These are phyloP conservation scores for Urostyla sp. DNA, from an alignment of 73 alveolate species.

Conservation along the genomic window DNA sequence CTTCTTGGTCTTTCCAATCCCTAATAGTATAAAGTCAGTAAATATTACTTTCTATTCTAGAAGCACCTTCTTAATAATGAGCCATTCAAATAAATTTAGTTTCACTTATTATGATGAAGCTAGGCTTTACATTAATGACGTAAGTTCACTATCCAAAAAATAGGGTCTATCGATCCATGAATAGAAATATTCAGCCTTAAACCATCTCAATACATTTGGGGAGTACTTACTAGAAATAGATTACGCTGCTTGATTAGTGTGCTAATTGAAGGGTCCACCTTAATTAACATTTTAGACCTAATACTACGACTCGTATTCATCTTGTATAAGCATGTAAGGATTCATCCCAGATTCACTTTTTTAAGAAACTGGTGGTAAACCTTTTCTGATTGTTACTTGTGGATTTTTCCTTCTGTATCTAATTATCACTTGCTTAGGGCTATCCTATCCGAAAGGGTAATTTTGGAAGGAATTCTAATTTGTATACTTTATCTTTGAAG, in stretches of 20 bases:
- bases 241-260: background rate
- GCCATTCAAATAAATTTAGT: conserved; percentile 42
- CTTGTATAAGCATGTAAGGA: conserved; percentile 48
- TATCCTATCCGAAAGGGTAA: too few relatives aligned
- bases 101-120: conserved; percentile 17
- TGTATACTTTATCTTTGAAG: too few relatives aligned
- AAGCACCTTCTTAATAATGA: conserved; percentile 34
- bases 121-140: conserved; percentile 33
- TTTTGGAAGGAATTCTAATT: too few relatives aligned
- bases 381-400: too few relatives aligned
- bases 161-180: conserved; percentile 73
- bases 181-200: conserved; percentile 73
- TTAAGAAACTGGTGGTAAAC: too few relatives aligned
- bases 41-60: background rate
- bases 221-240: conserved; percentile 19
- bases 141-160: conserved; percentile 54
- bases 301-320: conserved; percentile 60
- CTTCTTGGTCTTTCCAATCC: conserved; percentile 52
- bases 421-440: too few relatives aligned
- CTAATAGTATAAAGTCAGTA: too few relatives aligned
- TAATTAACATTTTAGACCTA: conserved; percentile 14
- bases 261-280: background rate
- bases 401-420: too few relatives aligned
- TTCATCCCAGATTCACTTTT: conserved; percentile 55
- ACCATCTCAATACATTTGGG: conserved; percentile 58